Conservation (phyloP, 495 filamentous ascomycete genomes). For the Cairneyella variabilis region DNA sequence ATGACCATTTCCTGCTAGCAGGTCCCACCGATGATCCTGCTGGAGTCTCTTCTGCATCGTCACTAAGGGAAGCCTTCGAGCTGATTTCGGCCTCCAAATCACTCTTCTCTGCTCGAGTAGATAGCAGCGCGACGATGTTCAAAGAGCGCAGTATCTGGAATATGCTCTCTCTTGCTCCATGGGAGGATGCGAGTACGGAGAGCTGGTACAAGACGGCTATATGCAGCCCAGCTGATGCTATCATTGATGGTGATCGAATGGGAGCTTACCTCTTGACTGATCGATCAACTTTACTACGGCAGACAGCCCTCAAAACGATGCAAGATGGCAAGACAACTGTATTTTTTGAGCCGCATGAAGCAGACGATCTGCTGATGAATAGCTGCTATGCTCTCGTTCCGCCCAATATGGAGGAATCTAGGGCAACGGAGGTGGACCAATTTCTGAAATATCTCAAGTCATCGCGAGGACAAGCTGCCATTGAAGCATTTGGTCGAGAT, state of each 20-base stretch:
- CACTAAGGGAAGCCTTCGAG: not conserved
- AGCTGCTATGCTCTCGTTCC: conserved; percentile 10
- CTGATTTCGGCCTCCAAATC: not conserved
- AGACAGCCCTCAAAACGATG: conserved; percentile 1
- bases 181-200: not conserved
- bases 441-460: too few relatives aligned
- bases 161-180: too few relatives aligned
- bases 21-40: conserved; percentile 1
- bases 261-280: not conserved
- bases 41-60: not conserved
- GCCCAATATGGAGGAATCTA: too few relatives aligned
- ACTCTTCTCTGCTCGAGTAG: not conserved
- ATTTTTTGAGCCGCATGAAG: not conserved
- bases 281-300: not conserved
- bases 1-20: conserved; percentile 1
- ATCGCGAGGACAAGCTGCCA: too few relatives aligned
- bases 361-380: not conserved
- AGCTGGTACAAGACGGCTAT: not conserved
- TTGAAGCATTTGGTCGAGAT: too few relatives aligned
- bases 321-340: not conserved
- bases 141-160: too few relatives aligned
- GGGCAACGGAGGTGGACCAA: too few relatives aligned
- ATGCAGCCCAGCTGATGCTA: not conserved
- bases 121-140: too few relatives aligned
- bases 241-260: not conserved